A percentile compares a stretch with the other conserved stretches of the same genome.
Conservation (phyloP, 1,139 yeast genomes). For the Sugiyamaella paludigena region DNA sequence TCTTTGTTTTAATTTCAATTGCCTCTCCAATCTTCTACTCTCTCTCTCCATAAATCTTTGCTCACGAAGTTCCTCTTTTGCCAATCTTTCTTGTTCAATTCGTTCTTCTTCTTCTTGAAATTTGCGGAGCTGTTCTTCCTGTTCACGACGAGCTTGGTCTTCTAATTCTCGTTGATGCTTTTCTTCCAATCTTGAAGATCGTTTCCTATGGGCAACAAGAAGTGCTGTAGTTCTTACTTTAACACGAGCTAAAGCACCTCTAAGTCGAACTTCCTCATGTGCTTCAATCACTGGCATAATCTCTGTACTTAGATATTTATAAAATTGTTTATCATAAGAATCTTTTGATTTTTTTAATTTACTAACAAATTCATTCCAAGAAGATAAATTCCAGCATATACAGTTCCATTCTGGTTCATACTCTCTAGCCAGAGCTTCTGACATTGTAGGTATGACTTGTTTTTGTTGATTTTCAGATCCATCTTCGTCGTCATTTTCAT, state of each 20-base stretch:
- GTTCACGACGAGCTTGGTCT: conserved; percentile 18
- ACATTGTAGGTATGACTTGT: conserved; percentile 16
- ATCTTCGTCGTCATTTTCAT: conserved; percentile 13
- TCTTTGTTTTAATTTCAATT: not conserved
- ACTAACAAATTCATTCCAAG: conserved; percentile 33
- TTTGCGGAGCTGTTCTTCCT: conserved; percentile 19
- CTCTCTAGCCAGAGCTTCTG: conserved; percentile 28
- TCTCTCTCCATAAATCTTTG: conserved; percentile 17
- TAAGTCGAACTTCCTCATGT: conserved; percentile 29
- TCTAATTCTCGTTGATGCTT: conserved; percentile 24
- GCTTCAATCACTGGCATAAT: conserved; percentile 34
- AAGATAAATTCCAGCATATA: conserved; percentile 34
- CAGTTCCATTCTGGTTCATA: conserved; percentile 35
- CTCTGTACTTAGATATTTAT: conserved; percentile 24
- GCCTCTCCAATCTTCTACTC: conserved; percentile 8
- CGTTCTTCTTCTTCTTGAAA: conserved; percentile 22
- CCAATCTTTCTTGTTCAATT: conserved; percentile 9
- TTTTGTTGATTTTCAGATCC: conserved; percentile 3
- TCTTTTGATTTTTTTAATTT: conserved; percentile 24
- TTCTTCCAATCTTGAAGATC: conserved; percentile 34
- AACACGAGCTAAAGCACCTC: conserved; percentile 28
- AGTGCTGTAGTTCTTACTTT: conserved; percentile 26
- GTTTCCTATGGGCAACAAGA: conserved; percentile 32
- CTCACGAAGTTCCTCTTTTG: conserved; percentile 18
- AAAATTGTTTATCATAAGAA: conserved; percentile 22